Base-by-base conservation (phyloP, 2,329 filamentous ascomycete genomes). In the Aspergillus aculeatinus region DNA sequence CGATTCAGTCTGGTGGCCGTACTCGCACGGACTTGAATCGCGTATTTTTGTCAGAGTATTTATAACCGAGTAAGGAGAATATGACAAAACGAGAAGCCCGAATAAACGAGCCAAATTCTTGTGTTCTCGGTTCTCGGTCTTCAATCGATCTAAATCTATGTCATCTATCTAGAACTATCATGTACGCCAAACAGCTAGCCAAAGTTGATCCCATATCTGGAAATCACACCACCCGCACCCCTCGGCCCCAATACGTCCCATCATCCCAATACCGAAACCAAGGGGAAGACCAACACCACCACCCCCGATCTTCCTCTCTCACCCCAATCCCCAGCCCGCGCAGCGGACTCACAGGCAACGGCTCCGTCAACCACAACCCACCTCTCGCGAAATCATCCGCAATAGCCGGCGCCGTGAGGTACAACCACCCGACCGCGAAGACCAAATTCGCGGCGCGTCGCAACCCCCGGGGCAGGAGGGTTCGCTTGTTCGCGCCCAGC, bases 281-380 rank as follows among this genome's bases (percentile, higher is more conserved):
- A 23, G 81, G 74, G 33, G 79, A 72, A 63, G 82, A 80, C 85
- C 88, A 92, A 67, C 89, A 85, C 85, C 85, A 90, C 81, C 85
- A 88, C 1, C 81, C 77, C 68, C 90, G 87, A 0, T 83, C 85
- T 19, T 80, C 74, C 1, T 79, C 77, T 0, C 89, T 89, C 42
- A 88, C 79, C 0, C 89, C 89, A 35, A 88, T 79, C 0, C 89
- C 88, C 16, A 93, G 35, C 2, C 82, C 84, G 27, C 91, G 81
- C n/a, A 92, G 70, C 0, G 83, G 70, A 57, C 91, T 96, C 9
- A 94, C 65, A 0, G 92, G 91, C n/a, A 96, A 76, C 0, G 92
- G 91, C 74, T 97, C 92, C 62, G 87, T 86, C 14, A 96, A 75
- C 90, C 90, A 96, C 0, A 96, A 69, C 0, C 91, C 92, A 0